Base-by-base conservation (phyloP, 345 rosid species). In the Theobroma cacao region DNA sequence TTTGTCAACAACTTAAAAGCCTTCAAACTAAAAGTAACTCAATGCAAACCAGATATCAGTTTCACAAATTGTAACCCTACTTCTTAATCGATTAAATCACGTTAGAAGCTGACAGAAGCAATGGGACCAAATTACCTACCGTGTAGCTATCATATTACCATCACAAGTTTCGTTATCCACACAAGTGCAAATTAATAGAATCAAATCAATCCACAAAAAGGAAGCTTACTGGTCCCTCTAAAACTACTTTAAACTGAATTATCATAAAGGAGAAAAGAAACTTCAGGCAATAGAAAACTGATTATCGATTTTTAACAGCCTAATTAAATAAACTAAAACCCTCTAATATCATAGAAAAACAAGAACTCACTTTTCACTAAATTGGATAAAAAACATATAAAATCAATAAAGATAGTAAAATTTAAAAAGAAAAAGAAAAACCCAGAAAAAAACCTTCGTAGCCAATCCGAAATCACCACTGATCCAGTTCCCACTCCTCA, bases 401-500 rank as follows among this genome's bases (percentile, higher is more conserved):
- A 55, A 33, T 40, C 36, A 50, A 70, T 0, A 1, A 20, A 38
- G 18, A 74, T 9, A 2, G 50, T 36, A 24, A 55, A 15, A 18
- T 18, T 1, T 7, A 52, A 40, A 40, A 0, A 14, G 7, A 55
- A 76, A 33, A 30, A 55, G 45, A 74, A 53, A 45, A 78, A 55
- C 64, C 52, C 58, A 82, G 74, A 62, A 18, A 61, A 82, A 81
- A 79, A 94, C 99, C 99, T 93, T 91, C 24, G 91, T 82, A n/a
- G 89, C 87, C 88, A 92, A 82, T 56, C 78, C 78, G 72, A 72
- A 91, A 38, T 92, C 93, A 15, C 89, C 91, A 79, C 43, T 82
- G 79, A 88, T 91, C 99, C 98, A 95, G 5, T 80, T 72, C 34
- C 98, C 97, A 69, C 88, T 85, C 83, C 90, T 90, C 0, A 93